Base-by-base conservation (phyloP, 768 basidiomycete species). In the Zangia roseola region DNA sequence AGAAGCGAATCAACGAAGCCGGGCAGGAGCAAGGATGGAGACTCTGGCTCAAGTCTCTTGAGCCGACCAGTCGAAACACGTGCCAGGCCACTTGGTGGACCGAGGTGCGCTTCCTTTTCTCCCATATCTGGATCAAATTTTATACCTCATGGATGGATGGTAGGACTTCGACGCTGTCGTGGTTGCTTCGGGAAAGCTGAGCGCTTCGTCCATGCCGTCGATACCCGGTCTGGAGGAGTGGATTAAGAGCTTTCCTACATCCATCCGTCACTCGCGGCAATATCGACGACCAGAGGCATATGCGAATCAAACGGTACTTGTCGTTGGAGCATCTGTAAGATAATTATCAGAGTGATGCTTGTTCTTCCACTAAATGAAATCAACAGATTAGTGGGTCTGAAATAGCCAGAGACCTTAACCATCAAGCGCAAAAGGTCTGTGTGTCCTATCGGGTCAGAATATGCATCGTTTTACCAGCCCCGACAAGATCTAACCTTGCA, bases 281-380 rank as follows among this genome's bases (percentile, higher is more conserved):
- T 79, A 78, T 52, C 64, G 74, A 5, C 57, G 57, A 41, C 76
- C 77, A 0, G 68, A 75, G 21, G 28, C 48, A 2, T 72, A 66
- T 35, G 25, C 45, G 13, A 68, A 70, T 40, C 57, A 76, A 49
- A 75, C 69, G 2, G 70, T 75, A 0, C 64, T 78, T 2, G 62
- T 78, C 43, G 60, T 78, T 31, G 75, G 76, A n/a, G 53, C 53
- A 34, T 37, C 53, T 17, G 58, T 55, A 45, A 4, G 57, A 28
- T n/a, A n/a, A n/a, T n/a, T n/a, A n/a, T n/a, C n/a, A n/a, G n/a
- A n/a, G n/a, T n/a, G n/a, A n/a, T n/a, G n/a, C 28, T 10, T 28
- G 8, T 28, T 28, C 28, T 28, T 10, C 9, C 28, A 6, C 10
- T 10, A 8, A 12, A 9, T 10, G 28, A 4, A 6, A 2, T 5